phyloP scores from a whole-genome alignment of 2,329 filamentous ascomycete genomes.

The Xylogone sp. region DNA sequence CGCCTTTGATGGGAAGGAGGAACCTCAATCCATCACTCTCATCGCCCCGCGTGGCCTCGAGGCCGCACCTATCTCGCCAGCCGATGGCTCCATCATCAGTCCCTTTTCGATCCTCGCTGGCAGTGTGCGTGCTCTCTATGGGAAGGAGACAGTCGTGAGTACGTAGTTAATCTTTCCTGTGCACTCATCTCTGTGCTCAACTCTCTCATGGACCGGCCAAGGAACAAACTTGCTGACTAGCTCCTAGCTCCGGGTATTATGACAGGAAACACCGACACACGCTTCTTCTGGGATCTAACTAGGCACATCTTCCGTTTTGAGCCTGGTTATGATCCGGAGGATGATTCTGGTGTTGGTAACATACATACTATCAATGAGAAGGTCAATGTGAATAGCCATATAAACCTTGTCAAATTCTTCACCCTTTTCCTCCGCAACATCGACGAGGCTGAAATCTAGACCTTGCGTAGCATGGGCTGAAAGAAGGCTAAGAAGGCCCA shows the following conservation, averaged over 20 bases:
- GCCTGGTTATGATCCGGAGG: conserved; percentile 13
- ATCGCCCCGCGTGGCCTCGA: not conserved
- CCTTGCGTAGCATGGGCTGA: conserved; percentile 16
- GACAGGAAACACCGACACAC: conserved; percentile 5
- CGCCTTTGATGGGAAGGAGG: conserved; percentile 36
- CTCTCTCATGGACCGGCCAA: not conserved
- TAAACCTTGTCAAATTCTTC: conserved; percentile 32
- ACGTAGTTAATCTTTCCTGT: not conserved
- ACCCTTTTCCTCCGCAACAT: conserved; percentile 35
- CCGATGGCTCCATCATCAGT: not conserved
- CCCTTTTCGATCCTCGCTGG: conserved; percentile 1
- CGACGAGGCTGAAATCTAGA: conserved; percentile 18
- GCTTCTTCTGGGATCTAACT: conserved; percentile 21
- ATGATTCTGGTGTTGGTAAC: conserved; percentile 20
- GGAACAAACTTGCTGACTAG: not conserved
- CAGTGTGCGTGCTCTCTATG: conserved; percentile 1
- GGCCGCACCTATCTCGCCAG: conserved; percentile 3
- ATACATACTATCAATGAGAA: conserved; percentile 33
- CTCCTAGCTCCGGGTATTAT: conserved; percentile 1
- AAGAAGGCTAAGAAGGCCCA: too few species aligned
- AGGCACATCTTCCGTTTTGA: conserved; percentile 33
- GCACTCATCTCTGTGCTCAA: not conserved
- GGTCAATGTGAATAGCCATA: conserved; percentile 30
- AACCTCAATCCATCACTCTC: not conserved
- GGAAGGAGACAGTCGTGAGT: not conserved